Evolutionary conservation across 2,329 filamentous ascomycete species (phyloP).

Genomic region (Colletotrichum endophyticum): DNA sequence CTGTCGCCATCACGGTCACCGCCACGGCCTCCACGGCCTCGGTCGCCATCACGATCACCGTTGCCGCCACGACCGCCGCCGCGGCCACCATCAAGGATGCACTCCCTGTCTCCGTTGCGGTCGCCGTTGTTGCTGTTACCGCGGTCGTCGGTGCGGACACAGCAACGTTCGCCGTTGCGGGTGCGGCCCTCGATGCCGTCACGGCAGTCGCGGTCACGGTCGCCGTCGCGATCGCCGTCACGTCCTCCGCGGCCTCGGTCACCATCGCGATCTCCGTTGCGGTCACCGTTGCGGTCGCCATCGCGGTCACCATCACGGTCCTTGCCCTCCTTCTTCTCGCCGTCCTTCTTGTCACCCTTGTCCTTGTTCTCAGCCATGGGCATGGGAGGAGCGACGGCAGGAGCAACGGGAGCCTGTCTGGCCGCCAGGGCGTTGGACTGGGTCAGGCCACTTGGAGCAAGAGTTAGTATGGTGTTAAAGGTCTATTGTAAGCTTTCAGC

Average conservation of each 20-base stretch:
- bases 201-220: neutral
- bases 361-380: neutral
- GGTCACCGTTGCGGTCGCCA: neutral
- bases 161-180: conserved; percentile 1
- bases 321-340: neutral
- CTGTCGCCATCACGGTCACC: neutral
- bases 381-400: neutral
- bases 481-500: too few relatives aligned
- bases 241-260: neutral
- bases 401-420: neutral
- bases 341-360: neutral
- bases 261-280: neutral
- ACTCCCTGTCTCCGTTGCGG: neutral
- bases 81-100: neutral
- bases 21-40: neutral
- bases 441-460: neutral
- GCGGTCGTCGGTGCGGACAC: neutral
- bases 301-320: neutral
- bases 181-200: neutral
- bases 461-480: neutral
- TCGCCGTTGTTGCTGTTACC: neutral
- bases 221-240: neutral
- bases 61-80: neutral
- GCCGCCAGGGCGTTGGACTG: neutral
- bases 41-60: neutral